Evolutionary conservation across 345 rosid species (phyloP), one percentile per base, ranked within the genome.

Genomic region (Firmiana major): DNA sequence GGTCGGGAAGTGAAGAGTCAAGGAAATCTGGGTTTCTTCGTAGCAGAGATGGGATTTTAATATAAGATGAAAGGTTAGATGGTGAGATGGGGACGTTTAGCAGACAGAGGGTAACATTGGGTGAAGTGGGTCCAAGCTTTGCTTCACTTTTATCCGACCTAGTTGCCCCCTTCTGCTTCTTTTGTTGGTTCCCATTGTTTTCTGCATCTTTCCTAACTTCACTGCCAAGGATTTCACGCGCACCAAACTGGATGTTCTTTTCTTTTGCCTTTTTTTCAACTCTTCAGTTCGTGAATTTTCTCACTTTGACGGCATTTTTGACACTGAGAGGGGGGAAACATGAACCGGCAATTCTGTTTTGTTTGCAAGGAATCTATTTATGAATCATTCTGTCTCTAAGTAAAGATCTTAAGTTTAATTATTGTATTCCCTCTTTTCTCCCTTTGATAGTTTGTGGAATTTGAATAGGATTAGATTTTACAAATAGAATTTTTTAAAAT

Each of bases 61-160:
- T 45, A 40, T 19, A 40, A 40, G 8, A n/a, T 3, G 16, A 7
- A 19, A 16, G 7, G 42, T 7, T 3, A 40, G 28, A 1, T 0
- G 36, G 58, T 7, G 57, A 51, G 74, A 49, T 48, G 42, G 60
- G 26, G 74, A 71, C 74, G 51, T 5, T 10, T 17, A 71, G 60
- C 22, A 48, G 73, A 69, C 73, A 69, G 58, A 69, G 58, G 58
- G 74, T 17, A 31, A 34, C 28, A 51, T 71, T 51, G 17, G 74
- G 60, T 71, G 74, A 51, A 51, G 60, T 71, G 74, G 74, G 75
- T 34, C 75, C 55, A 8, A 7, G 22, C 21, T 71, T 51, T 71
- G 75, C 75, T 10, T 9, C 45, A 31, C 62, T 51, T 71, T 71
- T 71, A 51, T 62, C 75, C 75, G 75, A 71, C 75, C 75, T 10